Percentiles rank a stretch among this genome's conserved stretches.
Conservation (phyloP, 192 early-diverging fungal genomes). For the Neocallimastix lanati region DNA sequence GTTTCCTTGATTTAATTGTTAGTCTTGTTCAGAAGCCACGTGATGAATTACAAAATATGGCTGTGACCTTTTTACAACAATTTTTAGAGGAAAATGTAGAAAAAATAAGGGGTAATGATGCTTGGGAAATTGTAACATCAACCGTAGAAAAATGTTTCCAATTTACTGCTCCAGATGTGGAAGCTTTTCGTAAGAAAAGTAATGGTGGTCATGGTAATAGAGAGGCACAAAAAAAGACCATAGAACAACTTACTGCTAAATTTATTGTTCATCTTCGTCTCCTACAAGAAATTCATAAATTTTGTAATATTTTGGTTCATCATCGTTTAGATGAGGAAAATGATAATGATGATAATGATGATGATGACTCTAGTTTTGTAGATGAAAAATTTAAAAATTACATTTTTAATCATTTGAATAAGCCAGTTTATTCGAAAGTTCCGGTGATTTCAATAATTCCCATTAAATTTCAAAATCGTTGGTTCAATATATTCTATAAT, state of each 20-base stretch:
- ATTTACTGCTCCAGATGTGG: neutral
- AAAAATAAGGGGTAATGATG: neutral
- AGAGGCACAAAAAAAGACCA: neutral
- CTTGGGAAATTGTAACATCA: neutral
- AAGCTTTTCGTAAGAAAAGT: neutral
- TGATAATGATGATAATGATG: no score
- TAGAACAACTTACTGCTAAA: neutral
- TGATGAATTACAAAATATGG: neutral
- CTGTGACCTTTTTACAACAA: neutral
- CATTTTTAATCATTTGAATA: neutral
- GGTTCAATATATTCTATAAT: neutral
- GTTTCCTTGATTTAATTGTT: neutral
- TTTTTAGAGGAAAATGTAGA: neutral
- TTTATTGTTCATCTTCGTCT: neutral
- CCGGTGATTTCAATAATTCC: neutral
- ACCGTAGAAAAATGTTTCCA: neutral
- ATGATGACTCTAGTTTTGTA: neutral
- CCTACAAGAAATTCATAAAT: neutral
- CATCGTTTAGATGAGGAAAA: neutral
- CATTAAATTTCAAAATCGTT: neutral
- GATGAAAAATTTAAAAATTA: neutral
- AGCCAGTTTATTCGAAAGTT: neutral
- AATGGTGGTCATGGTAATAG: neutral
- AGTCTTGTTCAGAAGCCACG: neutral
- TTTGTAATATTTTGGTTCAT: neutral